Percentiles rank a stretch among this genome's conserved stretches.
phyloP scores from a whole-genome alignment of 1,284 basidiomycete genomes.

The Cutaneotrichosporon cavernicola region DNA sequence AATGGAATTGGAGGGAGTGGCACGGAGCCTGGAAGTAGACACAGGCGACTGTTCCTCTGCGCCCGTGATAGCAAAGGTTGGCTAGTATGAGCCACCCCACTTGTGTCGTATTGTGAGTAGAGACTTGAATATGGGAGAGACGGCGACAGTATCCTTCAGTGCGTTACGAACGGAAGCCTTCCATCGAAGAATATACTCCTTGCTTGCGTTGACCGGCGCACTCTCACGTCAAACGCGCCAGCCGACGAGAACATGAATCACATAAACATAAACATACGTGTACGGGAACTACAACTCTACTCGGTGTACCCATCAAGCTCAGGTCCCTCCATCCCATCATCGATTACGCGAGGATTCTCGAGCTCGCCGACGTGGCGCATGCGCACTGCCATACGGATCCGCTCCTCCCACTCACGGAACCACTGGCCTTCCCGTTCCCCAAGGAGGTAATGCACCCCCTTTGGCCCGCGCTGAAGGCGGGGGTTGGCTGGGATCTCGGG shows the following conservation, averaged over 20 bases:
- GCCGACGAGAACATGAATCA: background rate
- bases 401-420: constrained; percentile 68
- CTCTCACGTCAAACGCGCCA: no score
- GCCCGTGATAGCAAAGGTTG: no score
- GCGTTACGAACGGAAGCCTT: no score
- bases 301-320: constrained; percentile 28
- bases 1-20: no score
- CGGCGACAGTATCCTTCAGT: no score
- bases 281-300: constrained; percentile 8
- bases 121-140: no score
- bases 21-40: no score
- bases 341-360: constrained; percentile 15
- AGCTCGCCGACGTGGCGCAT: constrained; percentile 43
- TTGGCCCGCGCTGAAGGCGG: constrained; percentile 36
- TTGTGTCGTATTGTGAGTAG: no score
- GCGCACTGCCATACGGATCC: constrained; percentile 61
- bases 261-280: background rate
- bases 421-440: constrained; percentile 71
- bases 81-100: no score
- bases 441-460: constrained; percentile 50
- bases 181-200: no score
- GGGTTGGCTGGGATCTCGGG: constrained; percentile 38
- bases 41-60: no score
- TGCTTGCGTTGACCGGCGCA: no score
- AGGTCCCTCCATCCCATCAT: constrained; percentile 17